Conservation (phyloP, 176 grass and related monocot genomes). For the Echinochloa phyllopogon region DNA sequence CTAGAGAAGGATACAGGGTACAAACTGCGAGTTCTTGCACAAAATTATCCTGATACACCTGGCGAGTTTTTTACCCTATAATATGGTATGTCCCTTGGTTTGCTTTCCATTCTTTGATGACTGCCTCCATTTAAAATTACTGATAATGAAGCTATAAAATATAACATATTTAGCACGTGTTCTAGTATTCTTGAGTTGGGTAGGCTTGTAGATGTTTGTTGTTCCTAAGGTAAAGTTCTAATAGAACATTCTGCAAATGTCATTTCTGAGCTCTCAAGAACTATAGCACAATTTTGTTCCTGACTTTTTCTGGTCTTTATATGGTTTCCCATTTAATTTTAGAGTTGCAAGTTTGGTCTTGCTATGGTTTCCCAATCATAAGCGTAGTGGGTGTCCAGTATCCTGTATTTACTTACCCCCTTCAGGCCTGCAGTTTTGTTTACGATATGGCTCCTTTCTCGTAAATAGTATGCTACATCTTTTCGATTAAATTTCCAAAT, state of each 20-base stretch:
- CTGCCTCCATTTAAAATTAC: background rate
- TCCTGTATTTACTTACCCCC: too few relatives aligned
- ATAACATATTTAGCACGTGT: background rate
- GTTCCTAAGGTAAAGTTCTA: background rate
- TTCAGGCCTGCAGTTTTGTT: too few relatives aligned
- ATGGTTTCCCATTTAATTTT: background rate
- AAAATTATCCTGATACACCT: slow-evolving; percentile 94
- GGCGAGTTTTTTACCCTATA: slow-evolving; percentile 48
- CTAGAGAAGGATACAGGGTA: slow-evolving; percentile 93
- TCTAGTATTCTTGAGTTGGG: background rate
- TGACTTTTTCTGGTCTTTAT: background rate
- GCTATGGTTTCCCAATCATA: too few relatives aligned
- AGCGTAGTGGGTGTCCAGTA: background rate
- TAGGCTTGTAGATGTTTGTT: background rate
- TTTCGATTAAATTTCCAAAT: background rate
- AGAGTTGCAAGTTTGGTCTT: background rate
- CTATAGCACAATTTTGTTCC: background rate
- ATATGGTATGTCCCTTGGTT: background rate
- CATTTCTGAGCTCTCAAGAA: background rate
- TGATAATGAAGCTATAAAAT: background rate
- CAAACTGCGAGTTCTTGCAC: slow-evolving; percentile 93
- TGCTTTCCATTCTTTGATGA: slow-evolving; percentile 14
- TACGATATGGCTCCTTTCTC: too few relatives aligned
- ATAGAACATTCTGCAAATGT: background rate
- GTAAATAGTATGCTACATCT: too few relatives aligned